Evolutionary conservation across 75 land plant genomes (phyloP), one percentile per base, ranked within the genome.

Genomic region (Selaginella tamariscina): DNA sequence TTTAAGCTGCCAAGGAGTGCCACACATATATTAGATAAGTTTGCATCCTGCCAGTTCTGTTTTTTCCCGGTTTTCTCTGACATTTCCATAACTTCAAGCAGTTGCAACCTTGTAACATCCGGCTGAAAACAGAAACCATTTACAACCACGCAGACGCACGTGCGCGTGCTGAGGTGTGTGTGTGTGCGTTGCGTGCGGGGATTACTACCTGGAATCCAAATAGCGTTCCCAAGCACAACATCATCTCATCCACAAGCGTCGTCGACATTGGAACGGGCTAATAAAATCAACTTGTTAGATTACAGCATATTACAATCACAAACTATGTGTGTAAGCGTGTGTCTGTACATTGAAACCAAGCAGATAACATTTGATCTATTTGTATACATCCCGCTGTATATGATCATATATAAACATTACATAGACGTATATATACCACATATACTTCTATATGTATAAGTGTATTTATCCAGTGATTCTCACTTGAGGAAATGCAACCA

Each of bases 401-500:
- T n/a, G n/a, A n/a, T n/a, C n/a, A n/a, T n/a, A n/a, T n/a, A n/a
- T n/a, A n/a, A n/a, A n/a, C n/a, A n/a, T n/a, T n/a, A n/a, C n/a
- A n/a, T n/a, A n/a, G n/a, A n/a, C n/a, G n/a, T n/a, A n/a, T n/a
- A n/a, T n/a, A n/a, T n/a, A n/a, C n/a, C n/a, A n/a, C n/a, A n/a
- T n/a, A n/a, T n/a, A n/a, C n/a, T n/a, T n/a, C n/a, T n/a, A n/a
- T n/a, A n/a, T n/a, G n/a, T 15, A 39, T 5, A 39, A 39, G 49
- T 39, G 15, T 39, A 20, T 32, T 22, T 1, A 54, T 26, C 9
- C 2, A 2, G 24, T 24, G 2, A 22, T 1, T 70, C 70, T 63
- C 56, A 90, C 99, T 83, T 95, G 99, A 24, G 99, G 88, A 71
- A 95, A 95, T 67, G 75, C 84, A 39, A 82, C 73, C 69, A 82